Base-by-base conservation (phyloP, 805 yeast species). In the Wickerhamiella kurtzmanii region DNA sequence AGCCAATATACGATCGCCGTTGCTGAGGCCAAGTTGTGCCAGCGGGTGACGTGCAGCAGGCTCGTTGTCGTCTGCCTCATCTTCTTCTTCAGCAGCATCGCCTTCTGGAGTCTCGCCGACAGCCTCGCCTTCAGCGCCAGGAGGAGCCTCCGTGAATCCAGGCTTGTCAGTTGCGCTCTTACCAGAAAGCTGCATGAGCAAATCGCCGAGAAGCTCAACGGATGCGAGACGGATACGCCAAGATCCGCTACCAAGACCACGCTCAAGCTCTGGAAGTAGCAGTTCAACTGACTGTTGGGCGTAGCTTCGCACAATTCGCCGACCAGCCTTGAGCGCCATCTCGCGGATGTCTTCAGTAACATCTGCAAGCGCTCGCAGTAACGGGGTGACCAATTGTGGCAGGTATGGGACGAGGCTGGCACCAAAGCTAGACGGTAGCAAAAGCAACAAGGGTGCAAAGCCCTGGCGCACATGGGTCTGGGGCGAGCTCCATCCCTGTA, bases 191-290 rank as follows among this genome's bases (percentile, higher is more conserved):
- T 89, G 95, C 80, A 84, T 88, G 56, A 92, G 70, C 59, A 92
- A 71, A 55, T 92, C 98, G 54, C 98, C 97, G 4, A 95, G 81
- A 53, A 92, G 82, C 66, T 88, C 96, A 39, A 92, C 94, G 35
- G 96, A 87, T 1, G 95, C 83, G 49, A 87, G 71, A 64, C 99
- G 78, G 60, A 92, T 92, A 60, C 96, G 79, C 64, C 82, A 76
- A 59, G 78, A 83, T 50, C 73, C 66, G 64, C 86, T 95, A 44
- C 86, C 76, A 62, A 92, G 70, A 38, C 99, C 99, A 46, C 69
- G 71, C 64, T 92, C 97, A 49, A 92, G 74, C 64, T 92, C 98
- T 22, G 99, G 99, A 48, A 92, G 72, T 56, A 92, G 72, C 58
- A 92, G 70, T 61, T 89, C 98, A 50, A 92, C 86, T 9, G 98